phyloP scores from a whole-genome alignment of 1,139 yeast genomes.

The Geotrichum aggregatum region DNA sequence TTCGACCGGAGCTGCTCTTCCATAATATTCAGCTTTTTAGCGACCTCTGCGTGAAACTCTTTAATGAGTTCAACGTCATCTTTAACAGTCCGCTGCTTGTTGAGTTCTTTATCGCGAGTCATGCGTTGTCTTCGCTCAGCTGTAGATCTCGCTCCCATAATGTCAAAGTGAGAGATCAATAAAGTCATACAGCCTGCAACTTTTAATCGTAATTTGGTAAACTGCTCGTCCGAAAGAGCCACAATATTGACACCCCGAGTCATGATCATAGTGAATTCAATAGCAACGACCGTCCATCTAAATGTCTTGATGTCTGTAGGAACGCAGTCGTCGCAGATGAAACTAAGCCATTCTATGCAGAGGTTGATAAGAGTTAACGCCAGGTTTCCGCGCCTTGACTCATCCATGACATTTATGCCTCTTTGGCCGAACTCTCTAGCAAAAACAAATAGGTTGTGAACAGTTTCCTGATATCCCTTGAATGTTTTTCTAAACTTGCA shows the following conservation, averaged over 20 bases:
- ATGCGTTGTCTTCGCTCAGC: constrained; percentile 50
- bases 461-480: constrained; percentile 60
- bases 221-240: constrained; percentile 74
- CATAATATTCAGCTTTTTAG: constrained; percentile 55
- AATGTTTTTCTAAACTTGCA: constrained; percentile 45
- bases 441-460: constrained; percentile 72
- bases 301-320: constrained; percentile 90
- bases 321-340: constrained; percentile 88
- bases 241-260: constrained; percentile 86
- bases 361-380: constrained; percentile 70
- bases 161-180: constrained; percentile 90
- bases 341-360: constrained; percentile 87
- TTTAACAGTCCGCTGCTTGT: constrained; percentile 26
- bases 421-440: constrained; percentile 81
- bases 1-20: constrained; percentile 52
- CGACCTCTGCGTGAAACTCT: constrained; percentile 55
- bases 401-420: constrained; percentile 61
- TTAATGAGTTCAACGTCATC: constrained; percentile 60
- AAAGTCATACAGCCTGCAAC: constrained; percentile 95
- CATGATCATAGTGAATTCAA: constrained; percentile 95
- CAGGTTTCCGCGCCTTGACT: constrained; percentile 61
- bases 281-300: constrained; percentile 92
- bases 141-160: constrained; percentile 95
- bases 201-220: constrained; percentile 64
- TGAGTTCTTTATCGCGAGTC: constrained; percentile 21